Base-by-base conservation (phyloP, 148 eudicot genomes). In the Talinum fruticosum region DNA sequence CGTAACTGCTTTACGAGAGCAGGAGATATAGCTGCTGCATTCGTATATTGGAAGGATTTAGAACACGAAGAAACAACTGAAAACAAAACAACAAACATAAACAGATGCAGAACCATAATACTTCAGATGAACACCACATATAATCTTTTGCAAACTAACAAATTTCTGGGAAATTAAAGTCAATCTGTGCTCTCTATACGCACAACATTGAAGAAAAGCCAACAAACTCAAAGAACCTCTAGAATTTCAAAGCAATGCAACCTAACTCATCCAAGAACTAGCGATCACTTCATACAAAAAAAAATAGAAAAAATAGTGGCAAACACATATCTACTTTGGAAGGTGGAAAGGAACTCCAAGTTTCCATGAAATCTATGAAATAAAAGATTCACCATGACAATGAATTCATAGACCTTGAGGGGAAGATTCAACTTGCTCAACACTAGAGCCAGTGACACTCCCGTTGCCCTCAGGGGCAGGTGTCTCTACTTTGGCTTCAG, bases 1-100 rank as follows among this genome's bases (percentile, higher is more conserved):
- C 97, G 87, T 76, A 96, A 76, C 85, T 96, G 97, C 86, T 96
- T 93, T 75, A 96, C 99, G 74, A 96, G 93, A 61, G 90, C 87
- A 69, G 97, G 97, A 73, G 97, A 83, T 72, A 96, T 88, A 69
- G 91, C 71, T 66, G 90, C 92, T 86, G 86, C 61, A 82, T 64
- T 36, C 21, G 33, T n/a, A n/a, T n/a, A 74, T 32, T 44, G 44
- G n/a, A 79, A 54, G 6, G 26, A 73, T 26, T 16, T 13, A 64
- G 14, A 68, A 68, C 44, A 68, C 6, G 45, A 28, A 35, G 37
- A 33, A 16, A 19, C 57, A 51, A 16, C n/a, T 4, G 53, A 54
- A 33, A 32, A n/a, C n/a, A n/a, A n/a, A 49, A 72, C 19, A 49
- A 32, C 24, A 19, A 32, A 62, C 28, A 14, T 19, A 18, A 51